A percentile compares a stretch with the other conserved stretches of the same genome.
These are phyloP conservation scores for Yamadazyma conglobata DNA, from an alignment of 1,139 yeast genomes.

Conservation along the genomic window DNA sequence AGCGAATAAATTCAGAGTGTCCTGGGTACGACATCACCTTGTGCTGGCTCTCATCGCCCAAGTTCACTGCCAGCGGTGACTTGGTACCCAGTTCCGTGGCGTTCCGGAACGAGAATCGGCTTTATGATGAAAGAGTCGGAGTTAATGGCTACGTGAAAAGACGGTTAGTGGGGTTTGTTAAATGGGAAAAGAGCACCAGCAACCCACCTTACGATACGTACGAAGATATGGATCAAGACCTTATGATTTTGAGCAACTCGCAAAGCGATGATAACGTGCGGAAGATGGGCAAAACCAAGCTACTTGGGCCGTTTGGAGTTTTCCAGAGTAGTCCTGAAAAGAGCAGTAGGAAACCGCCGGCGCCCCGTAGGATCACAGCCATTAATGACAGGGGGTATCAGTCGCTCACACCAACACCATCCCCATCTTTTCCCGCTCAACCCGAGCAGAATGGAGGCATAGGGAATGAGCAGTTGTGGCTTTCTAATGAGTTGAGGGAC, in stretches of 20 bases:
- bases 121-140: conserved; percentile 19
- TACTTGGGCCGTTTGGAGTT: conserved; percentile 83
- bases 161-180: conserved; percentile 73
- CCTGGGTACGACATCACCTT: conserved; percentile 82
- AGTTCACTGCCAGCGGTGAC: conserved; percentile 29
- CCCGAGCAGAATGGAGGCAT: conserved; percentile 6
- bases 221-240: conserved; percentile 77
- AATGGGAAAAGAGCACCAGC: conserved; percentile 42
- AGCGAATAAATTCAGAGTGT: conserved; percentile 53
- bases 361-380: too few relatives aligned
- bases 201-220: conserved; percentile 60
- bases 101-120: conserved; percentile 14
- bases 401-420: too few relatives aligned
- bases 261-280: conserved; percentile 33
- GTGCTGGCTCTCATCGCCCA: conserved; percentile 66
- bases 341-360: too few relatives aligned
- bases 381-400: too few relatives aligned
- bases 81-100: conserved; percentile 15
- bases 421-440: background rate
- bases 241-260: conserved; percentile 59
- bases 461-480: conserved; percentile 50
- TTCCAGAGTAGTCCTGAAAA: too few relatives aligned
- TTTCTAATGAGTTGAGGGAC: conserved; percentile 65
- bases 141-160: conserved; percentile 44
- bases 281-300: conserved; percentile 46